Evolutionary conservation across 2,329 filamentous ascomycete genomes (phyloP).

Genomic region (Trichoderma koningiopsis): DNA sequence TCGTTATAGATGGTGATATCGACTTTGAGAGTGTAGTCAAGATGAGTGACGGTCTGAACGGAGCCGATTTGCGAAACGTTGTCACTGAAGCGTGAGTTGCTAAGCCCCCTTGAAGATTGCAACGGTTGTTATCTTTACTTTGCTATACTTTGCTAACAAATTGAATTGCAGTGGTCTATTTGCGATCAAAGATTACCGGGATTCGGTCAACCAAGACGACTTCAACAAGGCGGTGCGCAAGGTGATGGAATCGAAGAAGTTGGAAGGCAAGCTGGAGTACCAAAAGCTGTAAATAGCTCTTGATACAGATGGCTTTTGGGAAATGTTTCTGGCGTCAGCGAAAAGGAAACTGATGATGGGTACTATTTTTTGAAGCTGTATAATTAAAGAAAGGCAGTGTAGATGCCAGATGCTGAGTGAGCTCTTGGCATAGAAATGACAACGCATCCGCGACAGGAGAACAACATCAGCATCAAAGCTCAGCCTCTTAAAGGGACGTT

Average conservation of each 20-base stretch:
- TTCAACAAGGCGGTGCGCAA: conserved; percentile 99
- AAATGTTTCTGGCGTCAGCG: conserved; percentile 13
- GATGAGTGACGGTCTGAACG: conserved; percentile 98
- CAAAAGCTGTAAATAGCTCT: conserved; percentile 72
- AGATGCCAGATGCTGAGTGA: conserved; percentile 30
- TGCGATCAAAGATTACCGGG: conserved; percentile 97
- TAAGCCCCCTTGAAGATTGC: background rate
- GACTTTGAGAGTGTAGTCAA: conserved; percentile 99
- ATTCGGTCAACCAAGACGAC: conserved; percentile 95
- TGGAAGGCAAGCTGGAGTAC: conserved; percentile 97
- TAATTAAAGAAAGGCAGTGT: conserved; percentile 32
- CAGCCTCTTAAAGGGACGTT: background rate
- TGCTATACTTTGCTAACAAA: conserved; percentile 12
- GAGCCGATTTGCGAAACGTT: conserved; percentile 94
- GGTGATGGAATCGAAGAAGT: conserved; percentile 95
- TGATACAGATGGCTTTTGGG: background rate
- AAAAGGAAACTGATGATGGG: background rate
- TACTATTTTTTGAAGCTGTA: conserved; percentile 34
- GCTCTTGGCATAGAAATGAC: conserved; percentile 33
- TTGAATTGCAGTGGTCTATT: conserved; percentile 72
- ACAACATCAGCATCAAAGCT: background rate
- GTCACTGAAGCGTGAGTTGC: conserved; percentile 94
- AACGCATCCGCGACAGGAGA: conserved; percentile 2
- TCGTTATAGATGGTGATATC: conserved; percentile 89
- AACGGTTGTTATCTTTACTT: background rate